A percentile compares a stretch with the other conserved stretches of the same genome.
These are phyloP conservation scores for Murraya koenigii DNA, from an alignment of 345 rosid species.

Conservation along the genomic window DNA sequence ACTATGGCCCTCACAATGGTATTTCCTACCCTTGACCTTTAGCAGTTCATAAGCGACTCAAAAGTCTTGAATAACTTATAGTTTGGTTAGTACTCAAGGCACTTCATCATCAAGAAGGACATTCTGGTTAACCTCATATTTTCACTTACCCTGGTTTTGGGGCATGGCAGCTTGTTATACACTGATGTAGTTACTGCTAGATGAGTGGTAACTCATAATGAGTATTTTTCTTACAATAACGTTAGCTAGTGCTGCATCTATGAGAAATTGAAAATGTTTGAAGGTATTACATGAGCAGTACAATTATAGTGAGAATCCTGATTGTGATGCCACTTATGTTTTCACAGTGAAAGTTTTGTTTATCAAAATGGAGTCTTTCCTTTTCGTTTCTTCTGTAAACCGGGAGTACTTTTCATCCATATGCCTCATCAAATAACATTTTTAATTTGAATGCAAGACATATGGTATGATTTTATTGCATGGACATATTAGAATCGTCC, in stretches of 20 bases:
- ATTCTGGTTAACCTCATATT: background rate
- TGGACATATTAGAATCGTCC: too few relatives aligned
- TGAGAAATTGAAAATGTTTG: background rate
- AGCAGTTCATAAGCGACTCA: too few relatives aligned
- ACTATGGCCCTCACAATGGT: too few relatives aligned
- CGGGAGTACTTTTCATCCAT: too few relatives aligned
- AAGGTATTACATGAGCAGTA: too few relatives aligned
- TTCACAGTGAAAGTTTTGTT: background rate
- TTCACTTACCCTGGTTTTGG: too few relatives aligned
- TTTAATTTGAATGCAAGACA: too few relatives aligned
- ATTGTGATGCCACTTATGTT: background rate
- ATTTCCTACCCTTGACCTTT: too few relatives aligned
- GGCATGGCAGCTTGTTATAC: too few relatives aligned
- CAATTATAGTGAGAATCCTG: background rate
- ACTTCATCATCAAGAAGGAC: background rate
- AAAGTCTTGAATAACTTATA: too few relatives aligned
- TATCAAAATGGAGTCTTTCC: background rate
- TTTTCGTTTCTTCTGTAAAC: background rate
- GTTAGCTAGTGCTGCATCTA: background rate
- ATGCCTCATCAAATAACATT: too few relatives aligned
- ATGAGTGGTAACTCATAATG: background rate
- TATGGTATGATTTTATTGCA: too few relatives aligned
- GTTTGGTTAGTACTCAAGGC: background rate
- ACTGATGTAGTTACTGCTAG: background rate
- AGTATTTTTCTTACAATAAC: background rate